These are phyloP conservation scores for Cunninghamia lanceolata DNA, from an alignment of 75 land plant species.

Conservation along the genomic window DNA sequence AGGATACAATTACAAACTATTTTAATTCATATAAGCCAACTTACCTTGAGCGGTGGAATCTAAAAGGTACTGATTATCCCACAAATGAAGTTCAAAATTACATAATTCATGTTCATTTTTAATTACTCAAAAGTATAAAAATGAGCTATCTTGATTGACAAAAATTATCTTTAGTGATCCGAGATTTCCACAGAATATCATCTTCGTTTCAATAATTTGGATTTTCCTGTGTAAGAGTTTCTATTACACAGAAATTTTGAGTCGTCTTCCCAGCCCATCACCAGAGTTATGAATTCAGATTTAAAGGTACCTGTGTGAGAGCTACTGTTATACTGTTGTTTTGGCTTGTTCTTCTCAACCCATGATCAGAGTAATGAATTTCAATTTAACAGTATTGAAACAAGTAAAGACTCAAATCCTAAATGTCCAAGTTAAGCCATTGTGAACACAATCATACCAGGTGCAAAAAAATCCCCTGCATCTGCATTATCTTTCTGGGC, in stretches of 20 bases:
- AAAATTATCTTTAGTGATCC: neutral
- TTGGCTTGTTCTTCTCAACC: neutral
- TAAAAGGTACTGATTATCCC: neutral
- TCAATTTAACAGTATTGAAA: neutral
- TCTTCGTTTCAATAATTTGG: neutral
- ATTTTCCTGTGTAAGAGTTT: neutral
- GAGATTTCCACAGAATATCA: neutral
- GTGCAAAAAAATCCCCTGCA: conserved; percentile 31
- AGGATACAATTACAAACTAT: neutral
- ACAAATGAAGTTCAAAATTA: neutral
- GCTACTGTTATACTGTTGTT: neutral
- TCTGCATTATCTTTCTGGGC: conserved; percentile 14
- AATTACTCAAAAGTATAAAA: neutral
- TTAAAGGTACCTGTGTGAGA: too few relatives aligned
- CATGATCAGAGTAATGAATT: neutral
- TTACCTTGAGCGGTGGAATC: neutral
- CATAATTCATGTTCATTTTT: neutral
- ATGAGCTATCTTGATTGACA: neutral
- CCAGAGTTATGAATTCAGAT: too few relatives aligned
- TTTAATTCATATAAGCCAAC: neutral
- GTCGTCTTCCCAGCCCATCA: too few relatives aligned
- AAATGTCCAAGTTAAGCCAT: neutral
- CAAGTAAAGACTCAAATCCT: neutral
- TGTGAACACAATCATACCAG: conserved; percentile 17
- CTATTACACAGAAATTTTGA: too few relatives aligned